Conservation (phyloP, 169 alveolate genomes). For the Plasmodium knowlesi region DNA sequence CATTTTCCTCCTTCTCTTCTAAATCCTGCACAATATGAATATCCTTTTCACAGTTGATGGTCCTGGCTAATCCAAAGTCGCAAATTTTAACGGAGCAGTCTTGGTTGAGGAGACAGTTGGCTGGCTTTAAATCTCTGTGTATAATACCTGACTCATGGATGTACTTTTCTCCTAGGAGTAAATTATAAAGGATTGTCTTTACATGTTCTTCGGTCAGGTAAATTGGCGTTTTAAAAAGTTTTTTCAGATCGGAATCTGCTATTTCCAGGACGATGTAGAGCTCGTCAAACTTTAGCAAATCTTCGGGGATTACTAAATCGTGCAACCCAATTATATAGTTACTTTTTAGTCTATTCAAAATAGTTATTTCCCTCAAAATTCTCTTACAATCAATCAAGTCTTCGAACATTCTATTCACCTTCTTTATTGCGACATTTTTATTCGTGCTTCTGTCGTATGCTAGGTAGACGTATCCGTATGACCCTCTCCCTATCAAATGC, state of each 20-base stretch:
- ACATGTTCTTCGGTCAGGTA: constrained; percentile 95
- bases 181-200: constrained; percentile 92
- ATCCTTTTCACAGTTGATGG: constrained; percentile 76
- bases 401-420: constrained; percentile 95
- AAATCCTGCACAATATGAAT: constrained; percentile 43
- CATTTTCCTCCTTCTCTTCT: constrained; percentile 74
- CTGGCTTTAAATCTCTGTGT: constrained; percentile 99
- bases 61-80: constrained; percentile 98
- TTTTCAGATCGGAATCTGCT: constrained; percentile 97
- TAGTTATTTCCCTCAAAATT: constrained; percentile 95
- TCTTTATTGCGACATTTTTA: constrained; percentile 95
- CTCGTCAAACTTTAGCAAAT: constrained; percentile 92
- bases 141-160: constrained; percentile 95
- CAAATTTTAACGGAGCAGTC: constrained; percentile 98
- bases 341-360: constrained; percentile 93
- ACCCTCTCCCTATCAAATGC: constrained; percentile 93
- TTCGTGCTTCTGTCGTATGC: constrained; percentile 89
- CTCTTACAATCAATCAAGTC: constrained; percentile 97
- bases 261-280: constrained; percentile 97
- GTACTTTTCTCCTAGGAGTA: constrained; percentile 95
- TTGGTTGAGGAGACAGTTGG: constrained; percentile 96
- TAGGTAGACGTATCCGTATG: constrained; percentile 93
- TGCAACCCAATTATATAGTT: constrained; percentile 92
- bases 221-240: constrained; percentile 94
- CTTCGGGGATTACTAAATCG: constrained; percentile 94